Evolutionary conservation across 306 rosid genomes (phyloP).

Genomic region (Psophocarpus tetragonolobus): DNA sequence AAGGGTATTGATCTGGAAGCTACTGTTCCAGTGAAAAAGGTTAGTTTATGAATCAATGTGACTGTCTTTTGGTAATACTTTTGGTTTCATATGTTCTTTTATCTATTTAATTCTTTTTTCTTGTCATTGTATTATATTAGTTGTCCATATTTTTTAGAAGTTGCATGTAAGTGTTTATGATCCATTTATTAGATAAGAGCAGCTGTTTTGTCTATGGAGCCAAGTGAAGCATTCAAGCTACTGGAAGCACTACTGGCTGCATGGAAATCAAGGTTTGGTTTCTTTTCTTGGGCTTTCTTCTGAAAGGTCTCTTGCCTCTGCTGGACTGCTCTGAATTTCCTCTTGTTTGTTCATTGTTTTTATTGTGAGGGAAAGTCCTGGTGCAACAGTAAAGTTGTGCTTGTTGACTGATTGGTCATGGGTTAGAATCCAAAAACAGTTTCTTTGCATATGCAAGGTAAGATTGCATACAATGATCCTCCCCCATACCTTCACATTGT

Average conservation of each 20-base stretch:
- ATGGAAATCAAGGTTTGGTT: slow-evolving; percentile 83
- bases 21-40: slow-evolving; percentile 63
- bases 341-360: slow-evolving; percentile 3
- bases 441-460: no score
- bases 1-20: slow-evolving; percentile 66
- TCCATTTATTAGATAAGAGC: slow-evolving; percentile 59
- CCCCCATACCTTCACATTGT: no score
- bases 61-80: neutral
- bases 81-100: neutral
- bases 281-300: slow-evolving; percentile 30
- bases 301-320: slow-evolving; percentile 17
- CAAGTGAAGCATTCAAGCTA: slow-evolving; percentile 64
- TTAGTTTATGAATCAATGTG: slow-evolving; percentile 32
- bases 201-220: slow-evolving; percentile 56
- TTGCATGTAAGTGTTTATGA: slow-evolving; percentile 31
- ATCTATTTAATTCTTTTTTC: neutral
- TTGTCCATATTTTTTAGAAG: slow-evolving; percentile 9
- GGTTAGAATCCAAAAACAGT: no score
- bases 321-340: slow-evolving; percentile 19
- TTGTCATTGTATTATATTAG: neutral
- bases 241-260: slow-evolving; percentile 54
- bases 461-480: no score
- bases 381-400: no score
- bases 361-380: no score
- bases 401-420: no score